These are phyloP conservation scores for Penicillium steckii DNA, from an alignment of 495 filamentous ascomycete species.

Conservation along the genomic window DNA sequence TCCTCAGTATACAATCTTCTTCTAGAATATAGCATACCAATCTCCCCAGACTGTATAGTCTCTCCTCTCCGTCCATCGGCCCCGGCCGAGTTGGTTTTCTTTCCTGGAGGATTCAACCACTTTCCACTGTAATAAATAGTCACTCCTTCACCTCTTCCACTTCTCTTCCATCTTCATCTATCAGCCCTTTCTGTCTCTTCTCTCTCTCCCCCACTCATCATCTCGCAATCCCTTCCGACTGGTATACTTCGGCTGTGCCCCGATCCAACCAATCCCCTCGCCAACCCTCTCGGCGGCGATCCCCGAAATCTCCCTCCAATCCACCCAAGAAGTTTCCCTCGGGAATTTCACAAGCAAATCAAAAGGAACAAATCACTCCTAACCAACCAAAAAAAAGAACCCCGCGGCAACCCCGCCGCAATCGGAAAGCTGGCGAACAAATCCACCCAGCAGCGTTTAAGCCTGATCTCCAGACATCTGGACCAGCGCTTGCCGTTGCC, in stretches of 20 bases:
- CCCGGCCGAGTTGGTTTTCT: neutral
- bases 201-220: constrained; percentile 4
- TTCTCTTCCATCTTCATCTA: no score
- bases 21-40: neutral
- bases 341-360: constrained; percentile 25
- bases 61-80: neutral
- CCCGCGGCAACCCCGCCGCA: constrained; percentile 41
- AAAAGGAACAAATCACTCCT: constrained; percentile 6
- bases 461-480: constrained; percentile 81
- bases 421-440: constrained; percentile 55
- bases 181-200: neutral
- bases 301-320: constrained; percentile 22
- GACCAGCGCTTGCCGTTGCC: constrained; percentile 57
- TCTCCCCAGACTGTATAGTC: neutral
- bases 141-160: neutral
- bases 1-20: neutral
- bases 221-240: constrained; percentile 1
- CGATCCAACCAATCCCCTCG: constrained; percentile 9
- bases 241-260: neutral
- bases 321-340: constrained; percentile 16
- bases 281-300: constrained; percentile 27
- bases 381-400: constrained; percentile 13
- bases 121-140: no score
- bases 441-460: constrained; percentile 63
- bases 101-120: no score